Evolutionary conservation across 1,139 yeast species (phyloP), one percentile per base, ranked within the genome.

Genomic region (Dujonia santamariae): DNA sequence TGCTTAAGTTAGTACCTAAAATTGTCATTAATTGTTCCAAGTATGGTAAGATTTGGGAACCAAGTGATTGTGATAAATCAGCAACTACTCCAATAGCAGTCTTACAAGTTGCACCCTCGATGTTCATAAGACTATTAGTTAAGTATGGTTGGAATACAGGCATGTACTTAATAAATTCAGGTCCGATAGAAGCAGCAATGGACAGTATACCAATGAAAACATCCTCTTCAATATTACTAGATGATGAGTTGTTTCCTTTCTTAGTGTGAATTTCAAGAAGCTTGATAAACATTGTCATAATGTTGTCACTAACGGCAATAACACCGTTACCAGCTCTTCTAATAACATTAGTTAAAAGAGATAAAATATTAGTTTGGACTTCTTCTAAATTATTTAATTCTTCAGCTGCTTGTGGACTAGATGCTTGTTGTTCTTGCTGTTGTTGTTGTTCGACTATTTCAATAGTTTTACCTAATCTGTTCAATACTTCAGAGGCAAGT

Each of bases 71-170:
- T n/a, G 95, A 78, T 47, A 92, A 82, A 61, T 92, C 98, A n/a
- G 97, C 97, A 40, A 92, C 90, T 39, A 94, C 74, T 4, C 98
- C 97, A 40, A 92, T 87, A 3, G 97, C 96, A 11, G 96, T 85
- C 44, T 75, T 76, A 48, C 95, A 81, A 16, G 88, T 80, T 28
- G 90, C 85, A 7, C 88, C 78, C 32, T 87, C 96, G 8, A 85
- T 79, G 58, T 87, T 90, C 49, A 78, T 76, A 45, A 92, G 70
- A 0, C 96, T 96, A 42, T 72, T 72, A 15, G 80, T 78, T 56
- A 92, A 71, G 56, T 71, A 88, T 36, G 97, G 97, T 43, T 85
- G 68, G 56, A 92, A 86, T 3, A 84, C 75, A 39, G 76, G 81
- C 80, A 90, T 78, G 57, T 87, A 92, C 50, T 77, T 78, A 47